phyloP scores from a whole-genome alignment of 2,329 filamentous ascomycete genomes.

The Xylogone sp. region DNA sequence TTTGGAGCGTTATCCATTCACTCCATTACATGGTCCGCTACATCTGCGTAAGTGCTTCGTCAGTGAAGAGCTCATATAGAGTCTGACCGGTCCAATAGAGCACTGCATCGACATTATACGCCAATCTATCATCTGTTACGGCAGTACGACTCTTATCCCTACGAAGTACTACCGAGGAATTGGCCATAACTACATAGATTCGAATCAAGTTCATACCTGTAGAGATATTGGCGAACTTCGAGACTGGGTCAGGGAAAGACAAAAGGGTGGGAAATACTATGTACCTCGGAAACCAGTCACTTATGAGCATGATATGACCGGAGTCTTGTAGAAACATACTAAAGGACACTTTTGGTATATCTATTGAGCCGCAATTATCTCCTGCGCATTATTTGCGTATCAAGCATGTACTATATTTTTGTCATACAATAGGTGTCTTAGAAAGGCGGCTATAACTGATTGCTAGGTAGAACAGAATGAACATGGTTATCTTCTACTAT shows the following conservation, averaged over 20 bases:
- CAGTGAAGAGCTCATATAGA: not conserved
- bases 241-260: not conserved
- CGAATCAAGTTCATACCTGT: not conserved
- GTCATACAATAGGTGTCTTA: too few relatives aligned
- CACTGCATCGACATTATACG: conserved; percentile 1
- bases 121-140: not conserved
- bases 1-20: not conserved
- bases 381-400: too few relatives aligned
- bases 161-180: not conserved
- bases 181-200: not conserved
- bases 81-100: not conserved
- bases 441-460: too few relatives aligned
- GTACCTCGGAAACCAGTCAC: not conserved
- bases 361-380: too few relatives aligned
- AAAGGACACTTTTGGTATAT: too few relatives aligned
- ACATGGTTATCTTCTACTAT: too few relatives aligned
- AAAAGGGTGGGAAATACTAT: not conserved
- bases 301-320: too few relatives aligned
- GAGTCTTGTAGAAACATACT: too few relatives aligned
- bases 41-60: not conserved
- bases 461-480: too few relatives aligned
- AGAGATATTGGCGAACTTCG: not conserved
- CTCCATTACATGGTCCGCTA: not conserved
- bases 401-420: too few relatives aligned
- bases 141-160: not conserved